Percentiles rank a stretch among this genome's conserved stretches.
phyloP scores from a whole-genome alignment of 805 yeast genomes.

The Spathaspora gorwiae region DNA sequence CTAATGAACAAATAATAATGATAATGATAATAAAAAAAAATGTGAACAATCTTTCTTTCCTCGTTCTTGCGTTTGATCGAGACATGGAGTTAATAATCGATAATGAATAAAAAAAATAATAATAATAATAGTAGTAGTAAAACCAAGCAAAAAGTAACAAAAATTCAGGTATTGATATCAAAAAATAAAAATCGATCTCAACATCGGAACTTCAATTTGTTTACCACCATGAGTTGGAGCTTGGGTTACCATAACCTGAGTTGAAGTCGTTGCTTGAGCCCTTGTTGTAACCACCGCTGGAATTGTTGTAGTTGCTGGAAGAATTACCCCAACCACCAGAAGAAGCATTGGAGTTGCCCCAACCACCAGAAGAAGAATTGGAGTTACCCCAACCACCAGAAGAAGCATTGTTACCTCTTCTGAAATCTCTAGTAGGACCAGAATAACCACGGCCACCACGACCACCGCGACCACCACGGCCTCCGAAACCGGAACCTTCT shows the following conservation, averaged over 20 bases:
- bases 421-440: constrained; percentile 46
- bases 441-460: constrained; percentile 55
- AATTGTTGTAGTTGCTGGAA: constrained; percentile 12
- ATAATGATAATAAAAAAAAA: no score
- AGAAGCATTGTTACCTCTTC: constrained; percentile 31
- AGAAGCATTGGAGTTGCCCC: constrained; percentile 11
- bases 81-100: constrained; percentile 5
- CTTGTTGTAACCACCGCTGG: constrained; percentile 3
- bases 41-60: not conserved
- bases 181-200: no score
- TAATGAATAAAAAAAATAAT: not conserved
- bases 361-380: constrained; percentile 11
- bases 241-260: constrained; percentile 34
- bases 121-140: not conserved
- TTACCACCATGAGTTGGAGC: constrained; percentile 42
- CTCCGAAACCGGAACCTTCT: constrained; percentile 54
- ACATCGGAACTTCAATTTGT: not conserved
- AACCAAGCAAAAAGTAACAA: constrained; percentile 2
- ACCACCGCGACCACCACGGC: constrained; percentile 29
- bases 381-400: constrained; percentile 22
- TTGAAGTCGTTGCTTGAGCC: constrained; percentile 16
- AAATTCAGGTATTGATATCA: not conserved
- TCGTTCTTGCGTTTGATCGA: constrained; percentile 3
- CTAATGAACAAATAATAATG: not conserved
- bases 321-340: constrained; percentile 6